Evolutionary conservation across 257 asterid species (phyloP).

Genomic region (Forsythia suspensa): DNA sequence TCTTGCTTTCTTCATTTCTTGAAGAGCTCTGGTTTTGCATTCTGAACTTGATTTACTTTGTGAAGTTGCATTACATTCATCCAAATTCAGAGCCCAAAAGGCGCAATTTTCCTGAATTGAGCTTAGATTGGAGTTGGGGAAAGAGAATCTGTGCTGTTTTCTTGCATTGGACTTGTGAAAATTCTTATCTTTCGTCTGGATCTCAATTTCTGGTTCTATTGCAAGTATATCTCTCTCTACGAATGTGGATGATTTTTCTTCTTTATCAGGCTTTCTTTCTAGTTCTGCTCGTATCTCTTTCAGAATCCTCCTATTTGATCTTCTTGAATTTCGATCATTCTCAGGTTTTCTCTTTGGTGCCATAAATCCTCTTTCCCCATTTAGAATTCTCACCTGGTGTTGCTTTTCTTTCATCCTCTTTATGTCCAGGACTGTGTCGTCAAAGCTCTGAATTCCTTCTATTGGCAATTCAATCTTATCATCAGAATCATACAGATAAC

Average conservation of each 20-base stretch:
- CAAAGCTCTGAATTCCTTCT: background rate
- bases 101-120: slow-evolving; percentile 23
- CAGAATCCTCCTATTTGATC: slow-evolving; percentile 16
- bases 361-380: background rate
- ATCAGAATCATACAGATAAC: background rate
- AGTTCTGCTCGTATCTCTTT: slow-evolving; percentile 27
- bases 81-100: slow-evolving; percentile 25
- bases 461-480: background rate
- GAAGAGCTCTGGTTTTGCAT: slow-evolving; percentile 21
- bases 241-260: slow-evolving; percentile 11
- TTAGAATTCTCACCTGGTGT: background rate
- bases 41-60: slow-evolving; percentile 27
- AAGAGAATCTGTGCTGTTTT: slow-evolving; percentile 19
- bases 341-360: background rate
- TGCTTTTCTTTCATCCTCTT: slow-evolving; percentile 7
- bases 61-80: slow-evolving; percentile 18
- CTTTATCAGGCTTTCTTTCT: slow-evolving; percentile 4
- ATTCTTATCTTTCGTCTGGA: slow-evolving; percentile 16
- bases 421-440: slow-evolving; percentile 19
- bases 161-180: slow-evolving; percentile 13
- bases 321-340: slow-evolving; percentile 19
- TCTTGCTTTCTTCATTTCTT: slow-evolving; percentile 19
- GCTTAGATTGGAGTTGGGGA: slow-evolving; percentile 20
- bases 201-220: slow-evolving; percentile 23
- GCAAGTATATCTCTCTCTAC: slow-evolving; percentile 23